Evolutionary conservation across 2,329 filamentous ascomycete species (phyloP).

Genomic region (Penicillium corylophilum): DNA sequence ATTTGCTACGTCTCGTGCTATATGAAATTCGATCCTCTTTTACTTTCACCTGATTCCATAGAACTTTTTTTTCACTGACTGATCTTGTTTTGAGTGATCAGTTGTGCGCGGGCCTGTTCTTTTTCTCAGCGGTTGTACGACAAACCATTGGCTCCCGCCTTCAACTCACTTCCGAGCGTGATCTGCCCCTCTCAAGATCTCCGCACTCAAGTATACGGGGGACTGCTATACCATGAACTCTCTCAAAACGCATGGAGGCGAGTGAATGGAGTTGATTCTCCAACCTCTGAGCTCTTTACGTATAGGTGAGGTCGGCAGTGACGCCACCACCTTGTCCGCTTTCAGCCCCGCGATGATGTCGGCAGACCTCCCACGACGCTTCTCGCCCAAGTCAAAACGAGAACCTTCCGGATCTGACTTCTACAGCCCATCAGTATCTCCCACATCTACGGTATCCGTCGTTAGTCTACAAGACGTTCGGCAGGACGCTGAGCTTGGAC

Average conservation of each 20-base stretch:
- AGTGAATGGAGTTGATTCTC: conserved; percentile 12
- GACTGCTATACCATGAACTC: conserved; percentile 11
- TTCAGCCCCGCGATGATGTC: conserved; percentile 34
- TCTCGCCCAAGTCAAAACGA: conserved; percentile 38
- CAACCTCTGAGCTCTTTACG: conserved; percentile 3
- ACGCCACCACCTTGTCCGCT: conserved; percentile 19
- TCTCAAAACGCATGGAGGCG: conserved; percentile 7
- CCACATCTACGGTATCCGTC: conserved; percentile 33
- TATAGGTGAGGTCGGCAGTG: conserved; percentile 12
- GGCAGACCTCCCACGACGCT: conserved; percentile 25
- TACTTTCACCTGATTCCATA: neutral
- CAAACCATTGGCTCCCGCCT: conserved; percentile 14
- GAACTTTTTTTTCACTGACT: neutral
- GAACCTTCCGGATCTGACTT: conserved; percentile 31
- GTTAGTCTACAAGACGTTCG: conserved; percentile 32
- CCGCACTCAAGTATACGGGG: conserved; percentile 11
- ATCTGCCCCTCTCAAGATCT: conserved; percentile 22
- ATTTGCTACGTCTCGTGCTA: conserved; percentile 20
- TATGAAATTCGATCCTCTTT: neutral
- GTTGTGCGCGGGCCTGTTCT: neutral
- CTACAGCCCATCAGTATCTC: conserved; percentile 33
- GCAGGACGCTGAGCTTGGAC: conserved; percentile 32
- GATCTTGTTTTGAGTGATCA: too few relatives aligned
- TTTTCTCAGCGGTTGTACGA: neutral
- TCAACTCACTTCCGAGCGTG: conserved; percentile 17